Conservation (phyloP, 306 rosid genomes). For the Rubus idaeus region DNA sequence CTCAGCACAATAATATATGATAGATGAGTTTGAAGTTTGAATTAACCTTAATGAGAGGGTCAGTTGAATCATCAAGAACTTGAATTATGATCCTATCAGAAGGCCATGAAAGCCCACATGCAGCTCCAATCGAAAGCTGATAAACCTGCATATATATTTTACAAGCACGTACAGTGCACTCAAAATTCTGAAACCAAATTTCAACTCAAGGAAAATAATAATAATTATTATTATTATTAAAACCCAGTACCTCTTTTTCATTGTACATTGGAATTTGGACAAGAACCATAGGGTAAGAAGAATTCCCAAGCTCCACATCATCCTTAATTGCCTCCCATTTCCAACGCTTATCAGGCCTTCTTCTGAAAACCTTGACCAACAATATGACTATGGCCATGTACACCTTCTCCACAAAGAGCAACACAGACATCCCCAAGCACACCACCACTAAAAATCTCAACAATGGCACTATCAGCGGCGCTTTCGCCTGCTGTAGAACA, state of each 20-base stretch:
- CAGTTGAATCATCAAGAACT: constrained; percentile 46
- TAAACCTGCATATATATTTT: constrained; percentile 24
- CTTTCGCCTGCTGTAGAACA: constrained; percentile 57
- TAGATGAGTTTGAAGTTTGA: not conserved
- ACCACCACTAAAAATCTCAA: constrained; percentile 44
- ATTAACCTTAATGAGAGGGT: constrained; percentile 34
- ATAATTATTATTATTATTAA: not conserved
- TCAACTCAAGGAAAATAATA: not conserved
- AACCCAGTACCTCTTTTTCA: constrained; percentile 31
- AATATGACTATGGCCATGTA: constrained; percentile 75
- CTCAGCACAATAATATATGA: not conserved
- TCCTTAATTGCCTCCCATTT: constrained; percentile 73
- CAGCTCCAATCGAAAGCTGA: constrained; percentile 46
- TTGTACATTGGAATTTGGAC: constrained; percentile 42
- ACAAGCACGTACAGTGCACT: not conserved
- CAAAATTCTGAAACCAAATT: not conserved
- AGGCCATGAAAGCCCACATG: constrained; percentile 45
- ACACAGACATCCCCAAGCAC: constrained; percentile 71
- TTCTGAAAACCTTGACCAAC: constrained; percentile 51
- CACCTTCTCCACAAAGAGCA: constrained; percentile 77
- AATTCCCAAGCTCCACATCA: constrained; percentile 67
- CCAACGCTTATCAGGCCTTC: constrained; percentile 59
- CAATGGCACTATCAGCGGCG: constrained; percentile 62
- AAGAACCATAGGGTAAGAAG: constrained; percentile 49
- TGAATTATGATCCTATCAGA: constrained; percentile 38